phyloP scores from a whole-genome alignment of 2,329 filamentous ascomycete genomes.

The Microdochium trichocladiopsis region DNA sequence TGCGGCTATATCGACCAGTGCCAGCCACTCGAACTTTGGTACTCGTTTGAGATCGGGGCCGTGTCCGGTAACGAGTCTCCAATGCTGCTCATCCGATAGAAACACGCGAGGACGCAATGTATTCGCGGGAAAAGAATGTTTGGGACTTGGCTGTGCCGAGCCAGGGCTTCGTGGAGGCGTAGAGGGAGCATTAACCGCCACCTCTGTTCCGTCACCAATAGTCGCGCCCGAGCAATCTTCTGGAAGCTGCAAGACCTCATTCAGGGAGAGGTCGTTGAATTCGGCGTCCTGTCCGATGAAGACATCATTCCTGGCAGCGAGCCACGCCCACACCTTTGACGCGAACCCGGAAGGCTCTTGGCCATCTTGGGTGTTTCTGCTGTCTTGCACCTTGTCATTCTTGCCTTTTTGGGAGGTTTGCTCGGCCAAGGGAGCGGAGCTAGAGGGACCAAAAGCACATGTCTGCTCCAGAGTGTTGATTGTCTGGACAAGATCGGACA shows the following conservation, averaged over 20 bases:
- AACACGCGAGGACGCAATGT: conserved; percentile 26
- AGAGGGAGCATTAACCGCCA: background rate
- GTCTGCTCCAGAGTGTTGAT: conserved; percentile 7
- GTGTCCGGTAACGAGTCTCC: conserved; percentile 54
- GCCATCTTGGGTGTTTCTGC: background rate
- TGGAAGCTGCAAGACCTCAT: conserved; percentile 28
- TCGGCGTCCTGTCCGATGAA: conserved; percentile 25
- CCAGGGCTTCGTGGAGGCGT: conserved; percentile 1
- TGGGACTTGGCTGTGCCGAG: background rate
- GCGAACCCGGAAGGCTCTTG: conserved; percentile 14
- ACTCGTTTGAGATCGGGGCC: conserved; percentile 50
- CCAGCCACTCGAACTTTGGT: conserved; percentile 51
- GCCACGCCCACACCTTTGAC: conserved; percentile 33
- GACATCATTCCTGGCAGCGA: conserved; percentile 30
- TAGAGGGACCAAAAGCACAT: background rate
- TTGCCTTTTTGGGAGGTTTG: background rate
- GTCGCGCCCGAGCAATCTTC: conserved; percentile 16
- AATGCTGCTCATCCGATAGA: conserved; percentile 48
- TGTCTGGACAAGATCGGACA: conserved; percentile 11
- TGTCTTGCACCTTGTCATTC: background rate
- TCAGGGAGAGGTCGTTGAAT: conserved; percentile 29
- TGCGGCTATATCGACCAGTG: conserved; percentile 50
- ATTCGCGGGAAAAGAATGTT: conserved; percentile 1
- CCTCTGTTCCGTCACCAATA: conserved; percentile 1
- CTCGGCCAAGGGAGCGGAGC: background rate